Conservation (phyloP, 1,284 basidiomycete genomes). For the Malassezia equina region DNA sequence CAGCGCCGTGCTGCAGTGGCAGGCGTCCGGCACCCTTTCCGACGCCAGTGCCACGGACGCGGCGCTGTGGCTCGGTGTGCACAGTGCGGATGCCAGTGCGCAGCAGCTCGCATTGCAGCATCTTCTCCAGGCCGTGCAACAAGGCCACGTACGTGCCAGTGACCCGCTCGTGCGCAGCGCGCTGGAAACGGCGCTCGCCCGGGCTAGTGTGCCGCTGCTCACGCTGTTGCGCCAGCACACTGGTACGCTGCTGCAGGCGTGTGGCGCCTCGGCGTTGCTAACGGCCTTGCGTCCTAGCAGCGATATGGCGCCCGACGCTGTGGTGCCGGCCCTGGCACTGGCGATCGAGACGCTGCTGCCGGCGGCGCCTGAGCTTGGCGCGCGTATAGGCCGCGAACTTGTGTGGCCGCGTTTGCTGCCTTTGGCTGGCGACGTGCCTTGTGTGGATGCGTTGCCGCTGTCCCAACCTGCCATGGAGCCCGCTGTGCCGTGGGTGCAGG, state of each 20-base stretch:
- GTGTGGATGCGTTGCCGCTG: neutral
- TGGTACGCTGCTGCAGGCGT: slow-evolving; percentile 20
- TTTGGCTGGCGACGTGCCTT: neutral
- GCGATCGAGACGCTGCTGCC: slow-evolving; percentile 13
- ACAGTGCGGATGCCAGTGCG: slow-evolving; percentile 28
- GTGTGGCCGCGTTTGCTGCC: slow-evolving; percentile 21
- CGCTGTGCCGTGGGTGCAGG: neutral
- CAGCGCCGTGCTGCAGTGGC: slow-evolving; percentile 24
- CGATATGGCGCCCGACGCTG: neutral
- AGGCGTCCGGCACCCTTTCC: slow-evolving; percentile 21
- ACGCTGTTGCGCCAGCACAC: neutral
- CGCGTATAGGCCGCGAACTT: slow-evolving; percentile 15
- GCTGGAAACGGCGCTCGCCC: slow-evolving; percentile 25
- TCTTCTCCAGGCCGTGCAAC: slow-evolving; percentile 22
- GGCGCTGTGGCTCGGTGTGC: slow-evolving; percentile 37
- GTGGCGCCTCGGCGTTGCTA: slow-evolving; percentile 16
- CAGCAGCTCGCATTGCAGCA: slow-evolving; percentile 26
- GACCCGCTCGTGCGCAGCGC: slow-evolving; percentile 34
- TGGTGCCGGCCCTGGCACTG: slow-evolving; percentile 16
- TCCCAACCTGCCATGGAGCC: neutral
- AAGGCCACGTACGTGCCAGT: slow-evolving; percentile 15
- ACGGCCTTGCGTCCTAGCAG: slow-evolving; percentile 20
- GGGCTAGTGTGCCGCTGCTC: slow-evolving; percentile 25
- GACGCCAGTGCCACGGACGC: slow-evolving; percentile 18
- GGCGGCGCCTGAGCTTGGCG: slow-evolving; percentile 13